These are phyloP conservation scores for Leucaena leucocephala DNA, from an alignment of 306 rosid species.

Conservation along the genomic window DNA sequence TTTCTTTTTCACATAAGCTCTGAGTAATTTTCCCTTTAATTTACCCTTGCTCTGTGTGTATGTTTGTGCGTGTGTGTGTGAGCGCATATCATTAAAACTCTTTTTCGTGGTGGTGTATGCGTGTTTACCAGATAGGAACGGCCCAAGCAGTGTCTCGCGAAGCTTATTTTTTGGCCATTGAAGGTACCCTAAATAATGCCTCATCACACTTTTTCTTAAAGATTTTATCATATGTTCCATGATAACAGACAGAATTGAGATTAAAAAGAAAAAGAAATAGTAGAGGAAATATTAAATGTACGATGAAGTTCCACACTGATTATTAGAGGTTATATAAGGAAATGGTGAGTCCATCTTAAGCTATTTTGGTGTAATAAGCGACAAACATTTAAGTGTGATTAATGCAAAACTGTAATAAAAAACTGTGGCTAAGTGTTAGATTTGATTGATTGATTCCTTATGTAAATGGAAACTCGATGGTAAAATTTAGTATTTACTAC, in stretches of 20 bases:
- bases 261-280: too few species aligned
- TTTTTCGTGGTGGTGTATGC: background rate
- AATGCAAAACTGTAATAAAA: too few species aligned
- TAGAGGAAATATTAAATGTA: too few species aligned
- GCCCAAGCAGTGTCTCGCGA: constrained; percentile 81
- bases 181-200: constrained; percentile 41
- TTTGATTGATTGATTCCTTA: background rate
- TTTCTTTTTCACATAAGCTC: too few species aligned
- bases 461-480: background rate
- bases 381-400: too few species aligned
- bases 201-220: background rate
- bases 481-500: background rate
- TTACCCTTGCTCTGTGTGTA: background rate
- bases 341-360: background rate
- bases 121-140: constrained; percentile 71
- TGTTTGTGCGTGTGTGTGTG: background rate
- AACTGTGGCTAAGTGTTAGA: too few species aligned
- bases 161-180: constrained; percentile 73
- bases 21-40: background rate
- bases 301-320: too few species aligned
- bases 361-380: background rate
- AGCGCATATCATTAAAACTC: background rate
- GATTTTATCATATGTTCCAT: background rate
- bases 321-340: background rate
- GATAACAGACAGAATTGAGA: background rate